Conservation (phyloP, 805 yeast species). For the Hanseniaspora hatyaiensis region DNA sequence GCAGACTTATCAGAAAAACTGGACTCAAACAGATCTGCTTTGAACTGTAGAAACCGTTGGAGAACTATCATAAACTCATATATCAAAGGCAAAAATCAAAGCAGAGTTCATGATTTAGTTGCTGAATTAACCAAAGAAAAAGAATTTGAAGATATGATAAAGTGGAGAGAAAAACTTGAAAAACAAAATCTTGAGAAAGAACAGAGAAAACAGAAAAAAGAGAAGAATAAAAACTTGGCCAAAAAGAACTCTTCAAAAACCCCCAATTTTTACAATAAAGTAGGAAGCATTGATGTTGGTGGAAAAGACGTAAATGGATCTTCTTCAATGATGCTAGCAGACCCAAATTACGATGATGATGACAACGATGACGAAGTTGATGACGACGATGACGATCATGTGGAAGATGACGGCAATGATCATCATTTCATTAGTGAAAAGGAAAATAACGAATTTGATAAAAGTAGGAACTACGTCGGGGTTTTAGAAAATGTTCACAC, state of each 20-base stretch:
- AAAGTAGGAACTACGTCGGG: not conserved
- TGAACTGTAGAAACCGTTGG: conserved; percentile 89
- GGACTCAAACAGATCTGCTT: conserved; percentile 64
- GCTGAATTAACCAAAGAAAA: not conserved
- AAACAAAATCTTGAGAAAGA: not conserved
- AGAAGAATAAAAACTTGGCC: conserved; percentile 16
- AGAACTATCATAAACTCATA: conserved; percentile 66
- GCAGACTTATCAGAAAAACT: conserved; percentile 33
- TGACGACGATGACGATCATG: not conserved
- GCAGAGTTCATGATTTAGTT: conserved; percentile 28
- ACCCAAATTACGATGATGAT: conserved; percentile 6
- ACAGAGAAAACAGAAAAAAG: not conserved
- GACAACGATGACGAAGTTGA: not conserved
- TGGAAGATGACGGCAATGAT: not conserved
- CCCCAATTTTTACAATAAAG: conserved; percentile 17
- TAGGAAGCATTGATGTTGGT: not conserved
- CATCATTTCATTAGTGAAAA: not conserved
- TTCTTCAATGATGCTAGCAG: no score
- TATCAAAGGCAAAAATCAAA: conserved; percentile 43
- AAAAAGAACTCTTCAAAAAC: conserved; percentile 21
- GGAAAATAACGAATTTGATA: not conserved
- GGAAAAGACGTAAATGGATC: no score
- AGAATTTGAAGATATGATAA: conserved; percentile 14
- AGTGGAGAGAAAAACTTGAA: conserved; percentile 6
- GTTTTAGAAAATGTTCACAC: not conserved